Conservation (phyloP, 2,329 filamentous ascomycete genomes). For the Claviceps sp. region DNA sequence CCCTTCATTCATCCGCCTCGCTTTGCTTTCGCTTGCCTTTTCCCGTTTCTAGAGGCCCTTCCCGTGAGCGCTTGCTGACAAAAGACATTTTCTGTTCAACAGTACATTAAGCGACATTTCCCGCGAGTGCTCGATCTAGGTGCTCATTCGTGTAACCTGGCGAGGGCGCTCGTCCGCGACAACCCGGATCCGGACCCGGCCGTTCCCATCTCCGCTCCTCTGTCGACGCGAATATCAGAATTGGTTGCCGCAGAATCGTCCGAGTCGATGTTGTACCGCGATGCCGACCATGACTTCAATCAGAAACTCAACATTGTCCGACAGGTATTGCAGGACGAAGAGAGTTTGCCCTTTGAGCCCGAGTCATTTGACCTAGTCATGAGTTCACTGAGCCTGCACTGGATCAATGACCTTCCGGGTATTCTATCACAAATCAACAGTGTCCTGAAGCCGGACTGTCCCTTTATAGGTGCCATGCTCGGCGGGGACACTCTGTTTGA, state of each 20-base stretch:
- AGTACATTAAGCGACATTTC: slow-evolving; percentile 89
- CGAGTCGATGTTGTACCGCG: slow-evolving; percentile 62
- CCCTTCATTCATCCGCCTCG: neutral
- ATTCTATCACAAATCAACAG: slow-evolving; percentile 74
- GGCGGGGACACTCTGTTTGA: slow-evolving; percentile 91
- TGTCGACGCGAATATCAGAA: slow-evolving; percentile 57
- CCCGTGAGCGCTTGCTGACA: neutral
- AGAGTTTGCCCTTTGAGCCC: slow-evolving; percentile 61
- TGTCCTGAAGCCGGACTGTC: slow-evolving; percentile 75
- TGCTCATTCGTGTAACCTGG: slow-evolving; percentile 91
- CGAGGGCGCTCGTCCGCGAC: slow-evolving; percentile 60
- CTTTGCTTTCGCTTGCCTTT: neutral
- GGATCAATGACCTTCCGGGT: slow-evolving; percentile 92
- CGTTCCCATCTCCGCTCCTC: slow-evolving; percentile 47
- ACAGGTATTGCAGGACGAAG: slow-evolving; percentile 60
- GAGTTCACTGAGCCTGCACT: slow-evolving; percentile 82
- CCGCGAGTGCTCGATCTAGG: slow-evolving; percentile 79
- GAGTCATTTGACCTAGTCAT: slow-evolving; percentile 80
- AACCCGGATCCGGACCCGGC: slow-evolving; percentile 49
- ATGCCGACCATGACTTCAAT: slow-evolving; percentile 64
- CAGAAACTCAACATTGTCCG: slow-evolving; percentile 57
- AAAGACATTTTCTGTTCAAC: neutral
- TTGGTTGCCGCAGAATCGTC: slow-evolving; percentile 78
- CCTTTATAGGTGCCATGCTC: slow-evolving; percentile 92
- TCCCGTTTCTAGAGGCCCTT: neutral